These are phyloP conservation scores for Manihot esculenta DNA, from an alignment of 441 rosid genomes.

Conservation along the genomic window DNA sequence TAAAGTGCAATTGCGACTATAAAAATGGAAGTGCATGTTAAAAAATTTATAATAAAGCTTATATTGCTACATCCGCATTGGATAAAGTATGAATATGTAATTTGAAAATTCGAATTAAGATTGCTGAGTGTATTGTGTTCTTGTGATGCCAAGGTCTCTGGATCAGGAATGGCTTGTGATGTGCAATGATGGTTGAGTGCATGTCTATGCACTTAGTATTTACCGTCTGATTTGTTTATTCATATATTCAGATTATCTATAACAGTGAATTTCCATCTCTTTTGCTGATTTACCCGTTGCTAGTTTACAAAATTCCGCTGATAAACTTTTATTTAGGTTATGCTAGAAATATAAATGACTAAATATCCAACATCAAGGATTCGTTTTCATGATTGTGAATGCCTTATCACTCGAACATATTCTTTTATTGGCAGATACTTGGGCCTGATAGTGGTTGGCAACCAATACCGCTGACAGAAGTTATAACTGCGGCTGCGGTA, in stretches of 20 bases:
- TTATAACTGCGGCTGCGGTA: conserved; percentile 87
- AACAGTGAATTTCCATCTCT: background rate
- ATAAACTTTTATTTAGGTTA: background rate
- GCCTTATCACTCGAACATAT: background rate
- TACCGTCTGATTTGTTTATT: background rate
- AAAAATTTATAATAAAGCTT: background rate
- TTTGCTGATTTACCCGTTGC: background rate
- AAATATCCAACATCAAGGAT: background rate
- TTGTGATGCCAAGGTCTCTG: background rate
- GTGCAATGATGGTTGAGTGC: background rate
- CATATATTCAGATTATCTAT: background rate
- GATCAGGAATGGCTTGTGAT: background rate
- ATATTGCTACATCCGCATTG: background rate
- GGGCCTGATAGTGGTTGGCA: conserved; percentile 93
- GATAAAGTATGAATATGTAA: background rate
- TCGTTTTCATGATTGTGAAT: background rate
- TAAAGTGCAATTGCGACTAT: background rate
- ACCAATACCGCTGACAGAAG: conserved; percentile 87
- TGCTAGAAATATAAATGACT: background rate
- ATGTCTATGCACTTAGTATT: background rate
- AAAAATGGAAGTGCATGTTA: background rate
- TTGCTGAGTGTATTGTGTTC: background rate
- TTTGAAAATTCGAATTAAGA: background rate
- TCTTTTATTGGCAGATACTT: conserved; percentile 58
- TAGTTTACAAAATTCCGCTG: background rate